Evolutionary conservation across 768 basidiomycete species (phyloP), one percentile per base, ranked within the genome.

Genomic region (Tulasnella sp.): DNA sequence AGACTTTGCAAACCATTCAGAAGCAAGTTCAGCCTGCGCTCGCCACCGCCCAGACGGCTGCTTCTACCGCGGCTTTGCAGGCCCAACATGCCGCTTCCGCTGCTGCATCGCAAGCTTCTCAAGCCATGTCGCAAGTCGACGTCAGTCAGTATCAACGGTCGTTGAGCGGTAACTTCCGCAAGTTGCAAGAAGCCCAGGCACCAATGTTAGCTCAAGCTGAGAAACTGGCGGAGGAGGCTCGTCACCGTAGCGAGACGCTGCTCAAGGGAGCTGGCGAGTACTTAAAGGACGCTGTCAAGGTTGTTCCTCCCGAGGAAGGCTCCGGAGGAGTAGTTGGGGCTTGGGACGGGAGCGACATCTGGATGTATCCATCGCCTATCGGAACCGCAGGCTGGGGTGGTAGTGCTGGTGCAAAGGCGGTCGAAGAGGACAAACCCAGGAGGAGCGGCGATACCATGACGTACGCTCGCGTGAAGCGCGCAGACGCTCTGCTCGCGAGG

Each of bases 311-410:
- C 0, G 90, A 92, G 64, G 84, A 81, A 0, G 81, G 79, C 8
- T 31, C 17, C 70, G 78, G 58, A 15, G 49, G 77, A 77, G 80
- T 83, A 1, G 88, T 87, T 3, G 81, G 90, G 36, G 79, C 88
- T 58, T 96, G 94, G 94, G 95, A 96, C 81, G 95, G 94, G 0
- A 84, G 90, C 39, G 94, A 96, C 82, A 87, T 95, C 81, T 96
- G 94, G 91, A 89, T 91, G 85, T 81, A 95, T 76, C 93, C 88
- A 5, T 71, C 80, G 29, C 77, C 88, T 11, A 81, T 83, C 69
- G 85, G 84, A 19, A 78, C 78, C 36, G 22, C 52, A 19, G 37
- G 72, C 45, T 37, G 77, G 76, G 40, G 78, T 45, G 72, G 73
- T 78, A 22, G 76, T 58, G 75, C 71, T 36, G 52, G 69, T 40